Percentiles rank a stretch among this genome's conserved stretches.
Evolutionary conservation across 73 alveolate genomes (phyloP).

Genomic region (Symbiodinium pilosum): DNA sequence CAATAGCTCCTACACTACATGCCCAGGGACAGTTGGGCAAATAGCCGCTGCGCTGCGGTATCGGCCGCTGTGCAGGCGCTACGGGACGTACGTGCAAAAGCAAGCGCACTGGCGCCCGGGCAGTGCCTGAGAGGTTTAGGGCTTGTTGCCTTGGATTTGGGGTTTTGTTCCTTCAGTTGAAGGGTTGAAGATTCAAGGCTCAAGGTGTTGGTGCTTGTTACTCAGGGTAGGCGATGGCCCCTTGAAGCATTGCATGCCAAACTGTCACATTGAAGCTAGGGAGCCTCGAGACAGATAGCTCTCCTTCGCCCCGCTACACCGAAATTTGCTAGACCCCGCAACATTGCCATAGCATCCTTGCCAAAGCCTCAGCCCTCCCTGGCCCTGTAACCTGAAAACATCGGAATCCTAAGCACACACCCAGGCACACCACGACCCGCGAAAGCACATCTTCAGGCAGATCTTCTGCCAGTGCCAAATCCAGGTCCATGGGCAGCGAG

Average conservation of each 20-base stretch:
- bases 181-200: background rate
- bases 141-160: background rate
- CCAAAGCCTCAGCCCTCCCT: no score
- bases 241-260: no score
- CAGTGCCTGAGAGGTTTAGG: background rate
- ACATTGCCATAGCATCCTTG: no score
- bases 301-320: no score
- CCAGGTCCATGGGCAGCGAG: background rate
- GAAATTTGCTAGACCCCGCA: no score
- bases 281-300: no score
- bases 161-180: background rate
- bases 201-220: no score
- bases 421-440: background rate
- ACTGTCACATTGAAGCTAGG: no score
- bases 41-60: background rate
- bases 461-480: background rate
- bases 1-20: no score
- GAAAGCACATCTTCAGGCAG: background rate
- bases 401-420: background rate
- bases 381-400: no score
- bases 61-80: background rate
- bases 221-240: no score
- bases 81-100: background rate
- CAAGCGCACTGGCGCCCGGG: background rate
- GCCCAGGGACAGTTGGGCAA: background rate